phyloP scores from a whole-genome alignment of 441 rosid genomes.

The Aquilaria agallochum region DNA sequence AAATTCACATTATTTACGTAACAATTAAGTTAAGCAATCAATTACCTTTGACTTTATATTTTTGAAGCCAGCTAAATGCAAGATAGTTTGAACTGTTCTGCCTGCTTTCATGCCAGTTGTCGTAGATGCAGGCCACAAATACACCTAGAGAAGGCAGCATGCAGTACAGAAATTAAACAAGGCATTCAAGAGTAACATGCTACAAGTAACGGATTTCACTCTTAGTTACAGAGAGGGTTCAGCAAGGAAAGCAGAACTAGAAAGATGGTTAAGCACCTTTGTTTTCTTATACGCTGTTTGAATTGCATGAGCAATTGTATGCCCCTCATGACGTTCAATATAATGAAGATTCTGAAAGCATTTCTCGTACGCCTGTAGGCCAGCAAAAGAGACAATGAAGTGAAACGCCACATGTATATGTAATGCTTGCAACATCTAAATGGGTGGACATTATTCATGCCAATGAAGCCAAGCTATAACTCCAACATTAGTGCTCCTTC shows the following conservation, averaged over 20 bases:
- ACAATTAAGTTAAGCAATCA: constrained; percentile 2
- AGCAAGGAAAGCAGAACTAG: not conserved
- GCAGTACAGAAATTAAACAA: not conserved
- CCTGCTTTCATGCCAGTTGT: constrained; percentile 91
- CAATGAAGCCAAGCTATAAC: too few relatives aligned
- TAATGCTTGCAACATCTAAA: not conserved
- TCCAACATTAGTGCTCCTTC: too few relatives aligned
- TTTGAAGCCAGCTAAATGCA: constrained; percentile 84
- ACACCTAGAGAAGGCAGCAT: constrained; percentile 39
- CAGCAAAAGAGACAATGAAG: constrained; percentile 4
- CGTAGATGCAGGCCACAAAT: constrained; percentile 92
- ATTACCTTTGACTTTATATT: constrained; percentile 92
- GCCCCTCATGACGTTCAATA: constrained; percentile 85
- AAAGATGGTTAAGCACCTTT: constrained; percentile 42
- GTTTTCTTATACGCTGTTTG: constrained; percentile 85
- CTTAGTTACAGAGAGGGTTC: not conserved
- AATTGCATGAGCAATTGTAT: constrained; percentile 89
- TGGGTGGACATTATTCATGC: not conserved
- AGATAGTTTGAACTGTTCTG: constrained; percentile 67
- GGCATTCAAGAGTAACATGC: not conserved
- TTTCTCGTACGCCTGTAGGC: constrained; percentile 80
- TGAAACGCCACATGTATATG: not conserved
- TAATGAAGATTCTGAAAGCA: constrained; percentile 94
- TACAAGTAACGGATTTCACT: not conserved
- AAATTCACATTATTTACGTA: not conserved